Conservation (phyloP, 768 basidiomycete species). For the Lenzites betulinus region DNA sequence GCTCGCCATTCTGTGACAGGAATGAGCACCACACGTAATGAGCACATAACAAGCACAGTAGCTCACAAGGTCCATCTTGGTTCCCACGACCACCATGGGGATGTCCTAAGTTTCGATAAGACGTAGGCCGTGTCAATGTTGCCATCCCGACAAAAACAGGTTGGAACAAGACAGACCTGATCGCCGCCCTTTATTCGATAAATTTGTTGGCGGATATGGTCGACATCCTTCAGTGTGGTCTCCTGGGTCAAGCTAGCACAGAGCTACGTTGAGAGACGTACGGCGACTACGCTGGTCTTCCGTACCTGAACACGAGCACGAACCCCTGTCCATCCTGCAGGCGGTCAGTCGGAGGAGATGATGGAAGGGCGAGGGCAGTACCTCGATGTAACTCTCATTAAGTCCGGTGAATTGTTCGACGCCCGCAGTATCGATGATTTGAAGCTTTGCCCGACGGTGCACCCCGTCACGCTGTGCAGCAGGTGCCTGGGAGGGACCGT, state of each 20-base stretch:
- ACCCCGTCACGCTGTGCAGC: background rate
- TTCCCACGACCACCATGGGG: conserved; percentile 86
- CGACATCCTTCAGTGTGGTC: conserved; percentile 77
- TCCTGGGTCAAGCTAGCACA: conserved; percentile 72
- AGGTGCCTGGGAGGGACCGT: conserved; percentile 4
- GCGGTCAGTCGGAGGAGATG: background rate
- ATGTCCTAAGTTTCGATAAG: conserved; percentile 49
- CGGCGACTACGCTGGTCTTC: background rate
- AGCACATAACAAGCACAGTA: background rate
- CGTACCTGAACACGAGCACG: conserved; percentile 79
- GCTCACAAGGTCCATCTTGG: conserved; percentile 73
- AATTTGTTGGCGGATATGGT: conserved; percentile 79
- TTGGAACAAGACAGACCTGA: conserved; percentile 43
- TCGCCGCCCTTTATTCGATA: conserved; percentile 75
- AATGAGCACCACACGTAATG: background rate
- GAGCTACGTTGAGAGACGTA: background rate
- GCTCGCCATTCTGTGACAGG: conserved; percentile 51
- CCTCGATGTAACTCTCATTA: conserved; percentile 83
- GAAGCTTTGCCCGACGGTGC: conserved; percentile 49
- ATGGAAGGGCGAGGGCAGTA: conserved; percentile 32
- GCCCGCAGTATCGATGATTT: conserved; percentile 82
- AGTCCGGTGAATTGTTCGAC: conserved; percentile 84
- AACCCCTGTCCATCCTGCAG: conserved; percentile 71
- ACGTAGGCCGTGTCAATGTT: background rate
- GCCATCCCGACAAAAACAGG: background rate